Conservation (phyloP, 139 green algal species). For the Coccomyxa sp. region DNA sequence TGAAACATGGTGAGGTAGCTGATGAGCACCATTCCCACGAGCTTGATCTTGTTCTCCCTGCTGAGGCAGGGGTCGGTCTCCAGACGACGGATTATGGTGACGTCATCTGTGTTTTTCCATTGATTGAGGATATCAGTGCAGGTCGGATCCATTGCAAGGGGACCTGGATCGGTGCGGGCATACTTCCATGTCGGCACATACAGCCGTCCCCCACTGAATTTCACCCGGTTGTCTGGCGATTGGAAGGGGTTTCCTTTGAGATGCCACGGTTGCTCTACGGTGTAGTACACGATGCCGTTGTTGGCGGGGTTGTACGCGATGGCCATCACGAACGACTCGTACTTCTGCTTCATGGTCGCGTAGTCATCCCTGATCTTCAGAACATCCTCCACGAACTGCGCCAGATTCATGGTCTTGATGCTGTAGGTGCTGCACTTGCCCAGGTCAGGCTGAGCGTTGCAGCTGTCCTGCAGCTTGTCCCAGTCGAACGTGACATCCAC, state of each 20-base stretch:
- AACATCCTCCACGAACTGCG: background rate
- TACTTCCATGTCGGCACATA: background rate
- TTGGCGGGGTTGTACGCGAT: background rate
- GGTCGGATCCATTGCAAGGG: background rate
- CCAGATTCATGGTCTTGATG: constrained; percentile 1
- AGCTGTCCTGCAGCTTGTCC: background rate
- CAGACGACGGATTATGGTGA: background rate
- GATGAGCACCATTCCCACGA: background rate
- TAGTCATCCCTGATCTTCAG: background rate
- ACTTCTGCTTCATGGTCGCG: background rate
- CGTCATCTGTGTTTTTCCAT: background rate
- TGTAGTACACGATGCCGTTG: background rate
- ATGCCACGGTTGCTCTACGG: background rate
- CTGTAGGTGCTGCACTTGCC: background rate
- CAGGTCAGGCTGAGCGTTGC: background rate
- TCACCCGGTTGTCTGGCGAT: background rate
- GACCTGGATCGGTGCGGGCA: background rate
- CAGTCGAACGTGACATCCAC: background rate
- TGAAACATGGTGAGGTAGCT: background rate
- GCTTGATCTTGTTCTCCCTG: background rate
- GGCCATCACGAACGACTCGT: background rate
- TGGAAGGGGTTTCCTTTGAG: background rate
- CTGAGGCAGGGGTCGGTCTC: background rate
- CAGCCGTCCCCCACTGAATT: background rate
- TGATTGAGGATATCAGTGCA: background rate